phyloP scores from a whole-genome alignment of 225 moss, liverwort and hornwort genomes.

The Anthoceros angustus region DNA sequence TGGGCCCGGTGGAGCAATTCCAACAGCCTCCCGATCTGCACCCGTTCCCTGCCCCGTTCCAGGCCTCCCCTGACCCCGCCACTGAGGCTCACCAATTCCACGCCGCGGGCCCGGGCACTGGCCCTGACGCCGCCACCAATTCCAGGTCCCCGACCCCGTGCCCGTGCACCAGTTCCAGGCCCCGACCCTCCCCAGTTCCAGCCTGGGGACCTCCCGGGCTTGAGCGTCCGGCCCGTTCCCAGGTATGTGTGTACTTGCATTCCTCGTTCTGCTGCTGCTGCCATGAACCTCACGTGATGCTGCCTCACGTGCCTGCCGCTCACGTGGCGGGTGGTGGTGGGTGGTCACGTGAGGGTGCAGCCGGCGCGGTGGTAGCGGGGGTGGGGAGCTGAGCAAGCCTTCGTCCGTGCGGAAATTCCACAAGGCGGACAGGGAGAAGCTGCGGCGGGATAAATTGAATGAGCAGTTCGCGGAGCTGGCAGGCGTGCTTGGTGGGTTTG shows the following conservation, averaged over 20 bases:
- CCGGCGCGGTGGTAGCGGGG: not conserved
- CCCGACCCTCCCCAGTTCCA: not conserved
- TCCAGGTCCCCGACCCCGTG: not conserved
- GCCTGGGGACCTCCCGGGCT: not conserved
- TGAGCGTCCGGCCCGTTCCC: no score
- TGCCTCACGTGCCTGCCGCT: no score
- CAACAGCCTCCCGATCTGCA: no score
- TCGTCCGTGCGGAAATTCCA: constrained; percentile 84
- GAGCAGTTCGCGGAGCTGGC: constrained; percentile 94
- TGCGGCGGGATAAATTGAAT: constrained; percentile 81
- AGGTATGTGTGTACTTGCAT: not conserved
- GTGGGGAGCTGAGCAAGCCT: constrained; percentile 8
- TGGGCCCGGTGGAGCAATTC: no score
- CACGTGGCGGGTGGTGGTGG: no score
- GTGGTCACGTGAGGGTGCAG: not conserved
- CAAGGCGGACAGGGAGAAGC: constrained; percentile 95
- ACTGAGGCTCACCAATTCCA: not conserved
- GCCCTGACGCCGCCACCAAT: not conserved
- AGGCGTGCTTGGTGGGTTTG: constrained; percentile 57
- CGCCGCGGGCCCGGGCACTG: not conserved
- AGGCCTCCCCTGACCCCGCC: not conserved
- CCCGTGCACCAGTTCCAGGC: not conserved
- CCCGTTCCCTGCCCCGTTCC: not conserved
- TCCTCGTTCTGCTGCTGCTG: not conserved
- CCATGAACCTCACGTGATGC: no score